Percentiles rank a stretch among this genome's conserved stretches.
phyloP scores from a whole-genome alignment of 768 basidiomycete genomes.

The Punctularia strigosozonata region DNA sequence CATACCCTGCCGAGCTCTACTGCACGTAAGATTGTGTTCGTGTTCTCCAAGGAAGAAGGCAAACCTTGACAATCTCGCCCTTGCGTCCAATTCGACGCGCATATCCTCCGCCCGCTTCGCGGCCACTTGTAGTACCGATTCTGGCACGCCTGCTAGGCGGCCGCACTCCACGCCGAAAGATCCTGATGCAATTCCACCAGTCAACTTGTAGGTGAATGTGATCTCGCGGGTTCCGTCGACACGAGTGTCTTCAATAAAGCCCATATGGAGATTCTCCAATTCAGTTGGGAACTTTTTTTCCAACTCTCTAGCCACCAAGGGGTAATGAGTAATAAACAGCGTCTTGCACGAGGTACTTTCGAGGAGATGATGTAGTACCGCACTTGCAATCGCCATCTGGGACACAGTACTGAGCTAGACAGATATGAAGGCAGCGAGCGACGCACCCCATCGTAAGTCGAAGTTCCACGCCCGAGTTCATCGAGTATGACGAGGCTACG shows the following conservation, averaged over 20 bases:
- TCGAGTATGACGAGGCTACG: constrained; percentile 84
- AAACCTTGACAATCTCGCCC: no score
- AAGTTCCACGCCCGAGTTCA: constrained; percentile 82
- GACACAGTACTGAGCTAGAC: constrained; percentile 9
- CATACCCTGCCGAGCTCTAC: no score
- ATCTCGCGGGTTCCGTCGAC: constrained; percentile 70
- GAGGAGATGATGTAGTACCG: constrained; percentile 65
- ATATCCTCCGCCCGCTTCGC: constrained; percentile 37
- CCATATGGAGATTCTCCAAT: constrained; percentile 80
- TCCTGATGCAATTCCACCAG: constrained; percentile 61
- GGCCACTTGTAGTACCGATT: constrained; percentile 53
- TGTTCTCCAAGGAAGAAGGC: no score
- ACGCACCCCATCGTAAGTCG: constrained; percentile 74
- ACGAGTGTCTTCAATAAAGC: constrained; percentile 56
- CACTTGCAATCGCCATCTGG: constrained; percentile 81
- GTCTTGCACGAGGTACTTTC: constrained; percentile 51
- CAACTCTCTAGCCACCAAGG: constrained; percentile 62
- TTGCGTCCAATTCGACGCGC: constrained; percentile 35
- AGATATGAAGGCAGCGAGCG: constrained; percentile 15
- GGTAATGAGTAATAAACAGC: constrained; percentile 94
- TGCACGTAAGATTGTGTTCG: no score
- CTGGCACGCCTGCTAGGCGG: constrained; percentile 74
- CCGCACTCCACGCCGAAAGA: constrained; percentile 93
- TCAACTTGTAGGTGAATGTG: constrained; percentile 76
- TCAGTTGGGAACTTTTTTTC: constrained; percentile 45